A percentile compares a stretch with the other conserved stretches of the same genome.
These are phyloP conservation scores for Leccinum ochraceum DNA, from an alignment of 768 basidiomycete genomes.

Conservation along the genomic window DNA sequence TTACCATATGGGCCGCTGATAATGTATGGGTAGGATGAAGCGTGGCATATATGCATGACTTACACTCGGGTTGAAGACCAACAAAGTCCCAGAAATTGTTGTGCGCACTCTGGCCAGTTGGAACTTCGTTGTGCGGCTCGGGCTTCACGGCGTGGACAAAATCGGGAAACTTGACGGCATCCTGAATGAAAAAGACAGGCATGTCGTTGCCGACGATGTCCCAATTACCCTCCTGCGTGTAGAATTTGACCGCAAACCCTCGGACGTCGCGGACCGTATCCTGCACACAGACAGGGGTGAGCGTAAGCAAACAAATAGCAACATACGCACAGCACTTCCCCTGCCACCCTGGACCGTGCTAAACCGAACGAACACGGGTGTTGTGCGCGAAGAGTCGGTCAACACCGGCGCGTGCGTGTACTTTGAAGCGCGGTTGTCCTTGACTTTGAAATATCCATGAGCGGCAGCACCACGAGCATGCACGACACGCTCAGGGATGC, in stretches of 20 bases:
- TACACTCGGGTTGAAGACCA: conserved; percentile 66
- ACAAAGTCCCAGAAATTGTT: conserved; percentile 91
- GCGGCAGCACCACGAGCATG: conserved; percentile 74
- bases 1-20: conserved; percentile 67
- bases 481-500: conserved; percentile 84
- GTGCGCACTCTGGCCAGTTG: conserved; percentile 67
- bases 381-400: conserved; percentile 70
- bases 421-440: conserved; percentile 65
- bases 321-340: conserved; percentile 70
- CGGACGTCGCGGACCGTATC: conserved; percentile 83
- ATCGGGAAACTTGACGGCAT: conserved; percentile 85
- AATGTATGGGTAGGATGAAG: conserved; percentile 18
- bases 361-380: conserved; percentile 82
- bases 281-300: conserved; percentile 30
- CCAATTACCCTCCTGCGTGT: conserved; percentile 85
- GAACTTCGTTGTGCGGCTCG: conserved; percentile 82
- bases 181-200: conserved; percentile 82
- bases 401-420: conserved; percentile 71
- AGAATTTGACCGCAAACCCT: conserved; percentile 84
- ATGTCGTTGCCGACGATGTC: conserved; percentile 86
- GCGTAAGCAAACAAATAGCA: background rate
- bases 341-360: conserved; percentile 81
- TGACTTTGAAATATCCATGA: conserved; percentile 81
- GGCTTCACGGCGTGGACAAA: conserved; percentile 84
- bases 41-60: conserved; percentile 6